These are phyloP conservation scores for Amanita rubescens DNA, from an alignment of 768 basidiomycete species.

Conservation along the genomic window DNA sequence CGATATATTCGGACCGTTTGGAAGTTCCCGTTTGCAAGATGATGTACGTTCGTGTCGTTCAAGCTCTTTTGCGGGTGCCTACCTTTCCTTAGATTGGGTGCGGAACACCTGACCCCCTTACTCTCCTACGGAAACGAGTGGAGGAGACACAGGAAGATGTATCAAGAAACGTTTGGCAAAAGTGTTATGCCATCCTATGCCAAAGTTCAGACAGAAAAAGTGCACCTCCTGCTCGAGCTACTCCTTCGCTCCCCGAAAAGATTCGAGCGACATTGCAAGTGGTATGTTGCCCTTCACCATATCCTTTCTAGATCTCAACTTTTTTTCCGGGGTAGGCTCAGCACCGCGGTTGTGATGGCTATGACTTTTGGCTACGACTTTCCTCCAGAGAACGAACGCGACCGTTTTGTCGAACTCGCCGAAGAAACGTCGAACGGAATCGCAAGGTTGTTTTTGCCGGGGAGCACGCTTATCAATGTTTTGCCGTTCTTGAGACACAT, in stretches of 20 bases:
- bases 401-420: conserved; percentile 1
- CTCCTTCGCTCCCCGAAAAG: not conserved
- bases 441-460: not conserved
- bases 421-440: not conserved
- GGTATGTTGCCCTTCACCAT: not conserved
- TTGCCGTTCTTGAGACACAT: conserved; percentile 1
- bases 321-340: not conserved
- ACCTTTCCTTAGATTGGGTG: not conserved
- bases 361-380: conserved; percentile 3
- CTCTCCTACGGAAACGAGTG: not conserved
- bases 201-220: not conserved
- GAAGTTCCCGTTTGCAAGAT: not conserved
- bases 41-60: too few relatives aligned
- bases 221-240: not conserved
- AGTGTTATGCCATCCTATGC: not conserved
- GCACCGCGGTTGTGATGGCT: not conserved
- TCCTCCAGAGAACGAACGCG: not conserved
- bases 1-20: not conserved
- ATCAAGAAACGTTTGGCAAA: not conserved
- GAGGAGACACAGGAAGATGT: not conserved
- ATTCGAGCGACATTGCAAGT: not conserved
- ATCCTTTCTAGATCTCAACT: not conserved
- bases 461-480: not conserved
- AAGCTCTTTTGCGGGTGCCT: too few relatives aligned
- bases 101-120: not conserved